phyloP scores from a whole-genome alignment of 192 early-diverging fungal species.

The Coemansia erecta region DNA sequence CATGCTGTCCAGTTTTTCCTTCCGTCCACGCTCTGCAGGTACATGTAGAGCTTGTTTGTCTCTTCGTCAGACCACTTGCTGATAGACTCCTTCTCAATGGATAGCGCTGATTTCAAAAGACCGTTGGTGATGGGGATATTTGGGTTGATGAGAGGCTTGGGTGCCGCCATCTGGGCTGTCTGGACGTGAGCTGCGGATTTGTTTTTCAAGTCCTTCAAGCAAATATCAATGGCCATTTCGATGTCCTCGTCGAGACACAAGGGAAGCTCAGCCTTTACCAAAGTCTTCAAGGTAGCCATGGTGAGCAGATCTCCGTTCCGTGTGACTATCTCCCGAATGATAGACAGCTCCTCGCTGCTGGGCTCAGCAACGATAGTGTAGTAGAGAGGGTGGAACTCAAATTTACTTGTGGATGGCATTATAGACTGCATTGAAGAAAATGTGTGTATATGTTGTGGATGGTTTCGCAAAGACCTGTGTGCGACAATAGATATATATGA shows the following conservation, averaged over 20 bases:
- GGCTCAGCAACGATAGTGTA: slow-evolving; percentile 17
- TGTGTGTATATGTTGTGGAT: too few species aligned
- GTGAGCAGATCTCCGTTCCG: background rate
- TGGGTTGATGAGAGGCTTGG: too few species aligned
- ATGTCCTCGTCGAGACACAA: slow-evolving; percentile 17
- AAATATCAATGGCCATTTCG: background rate
- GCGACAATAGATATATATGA: background rate
- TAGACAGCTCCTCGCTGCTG: slow-evolving; percentile 11
- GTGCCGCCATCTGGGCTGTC: background rate
- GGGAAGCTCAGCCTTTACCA: slow-evolving; percentile 11
- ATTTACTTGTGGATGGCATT: slow-evolving; percentile 3
- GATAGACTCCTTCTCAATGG: slow-evolving; percentile 1
- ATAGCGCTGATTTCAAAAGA: background rate
- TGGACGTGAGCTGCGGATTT: background rate
- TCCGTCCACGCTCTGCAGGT: slow-evolving; percentile 10
- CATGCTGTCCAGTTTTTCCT: slow-evolving; percentile 29
- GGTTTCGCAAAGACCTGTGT: background rate
- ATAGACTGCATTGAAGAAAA: background rate
- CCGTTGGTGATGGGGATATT: background rate
- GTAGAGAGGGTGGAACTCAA: background rate
- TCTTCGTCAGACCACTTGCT: slow-evolving; percentile 27
- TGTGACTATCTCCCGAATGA: slow-evolving; percentile 10
- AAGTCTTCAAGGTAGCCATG: background rate
- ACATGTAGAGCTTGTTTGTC: slow-evolving; percentile 9
- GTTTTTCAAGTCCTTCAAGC: background rate